Evolutionary conservation across 345 rosid genomes (phyloP), one percentile per base, ranked within the genome.

Genomic region (Leavenworthia alabamica): DNA sequence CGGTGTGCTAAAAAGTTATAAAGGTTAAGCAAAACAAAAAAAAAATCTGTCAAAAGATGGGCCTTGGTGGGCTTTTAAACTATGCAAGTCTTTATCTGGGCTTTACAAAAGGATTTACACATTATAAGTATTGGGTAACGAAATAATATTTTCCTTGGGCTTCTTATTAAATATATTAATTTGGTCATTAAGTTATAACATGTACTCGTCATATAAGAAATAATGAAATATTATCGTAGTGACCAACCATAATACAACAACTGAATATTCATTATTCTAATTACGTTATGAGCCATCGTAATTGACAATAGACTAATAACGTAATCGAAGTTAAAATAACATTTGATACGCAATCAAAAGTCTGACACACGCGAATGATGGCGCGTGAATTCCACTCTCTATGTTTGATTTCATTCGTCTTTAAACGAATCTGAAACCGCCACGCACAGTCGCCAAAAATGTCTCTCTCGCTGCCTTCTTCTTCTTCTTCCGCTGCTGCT

Each of bases 401-500:
- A 1, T 9, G 12, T 31, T 22, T 24, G n/a, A 8, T 46, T 47
- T 56, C 60, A 40, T 41, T 55, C 13, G 14, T 24, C 33, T 13
- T 46, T 2, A 17, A 49, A 16, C 70, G 39, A 64, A 49, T 56
- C 65, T 49, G 54, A 63, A 71, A 71, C 64, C 53, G 60, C 40
- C 69, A 50, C 68, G 22, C 33, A 17, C 68, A 43, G 63, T 44
- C 61, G 50, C 71, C 41, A 26, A 17, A 19, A 4, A 73, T 67
- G 73, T 67, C 73, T 73, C 77, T 73, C 44, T 49, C 77, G 33
- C 26, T 73, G 7, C 32, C 73, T 17, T 67, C 77, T 56, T 67
- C 77, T 56, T 60, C 77, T 20, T 50, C 71, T 8, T 56, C 57
- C 5, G 41, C 60, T 14, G 62, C 55, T 4, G 62, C 74, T 7